Evolutionary conservation across 345 rosid genomes (phyloP).

Genomic region (Acer yangbiense): DNA sequence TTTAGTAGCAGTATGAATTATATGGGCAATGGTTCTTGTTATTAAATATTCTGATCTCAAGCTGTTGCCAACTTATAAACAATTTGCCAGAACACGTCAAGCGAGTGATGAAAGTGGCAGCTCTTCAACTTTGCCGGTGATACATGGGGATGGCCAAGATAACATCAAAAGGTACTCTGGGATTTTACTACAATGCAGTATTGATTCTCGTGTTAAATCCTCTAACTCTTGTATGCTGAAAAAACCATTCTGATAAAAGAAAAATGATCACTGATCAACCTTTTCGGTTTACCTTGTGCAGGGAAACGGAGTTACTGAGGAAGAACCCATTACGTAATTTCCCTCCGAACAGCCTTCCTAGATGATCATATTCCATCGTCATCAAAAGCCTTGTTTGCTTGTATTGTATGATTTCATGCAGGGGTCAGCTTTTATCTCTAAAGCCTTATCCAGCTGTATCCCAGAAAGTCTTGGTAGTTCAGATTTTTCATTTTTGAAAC

Average conservation of each 20-base stretch:
- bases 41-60: not conserved
- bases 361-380: constrained; percentile 36
- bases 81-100: constrained; percentile 27
- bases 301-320: constrained; percentile 78
- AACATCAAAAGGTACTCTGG: constrained; percentile 43
- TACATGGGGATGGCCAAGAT: constrained; percentile 40
- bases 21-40: not conserved
- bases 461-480: not conserved
- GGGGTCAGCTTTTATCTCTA: constrained; percentile 53
- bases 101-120: constrained; percentile 21
- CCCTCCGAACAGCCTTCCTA: constrained; percentile 66
- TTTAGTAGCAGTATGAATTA: not conserved
- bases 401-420: not conserved
- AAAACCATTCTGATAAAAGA: not conserved
- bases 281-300: constrained; percentile 24
- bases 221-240: not conserved
- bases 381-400: not conserved
- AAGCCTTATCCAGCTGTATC: constrained; percentile 20
- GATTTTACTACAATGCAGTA: not conserved
- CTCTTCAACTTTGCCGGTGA: constrained; percentile 41
- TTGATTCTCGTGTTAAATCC: not conserved
- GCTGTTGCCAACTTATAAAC: not conserved
- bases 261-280: not conserved
- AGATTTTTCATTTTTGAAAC: not conserved
- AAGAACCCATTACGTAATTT: constrained; percentile 84